Conservation (phyloP, 2,329 filamentous ascomycete species). For the Sporothrix mexicana region DNA sequence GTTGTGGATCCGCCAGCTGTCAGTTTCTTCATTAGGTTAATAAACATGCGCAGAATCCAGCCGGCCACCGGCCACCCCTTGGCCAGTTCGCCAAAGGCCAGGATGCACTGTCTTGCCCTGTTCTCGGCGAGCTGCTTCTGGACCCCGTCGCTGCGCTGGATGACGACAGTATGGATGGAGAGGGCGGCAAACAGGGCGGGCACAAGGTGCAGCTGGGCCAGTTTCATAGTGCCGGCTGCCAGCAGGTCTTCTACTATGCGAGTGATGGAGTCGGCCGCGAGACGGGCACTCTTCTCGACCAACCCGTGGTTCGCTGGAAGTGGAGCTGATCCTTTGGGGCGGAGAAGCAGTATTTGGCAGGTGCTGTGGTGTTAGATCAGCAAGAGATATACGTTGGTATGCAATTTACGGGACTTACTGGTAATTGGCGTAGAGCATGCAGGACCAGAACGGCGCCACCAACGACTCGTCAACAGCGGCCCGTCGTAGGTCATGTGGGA, state of each 20-base stretch:
- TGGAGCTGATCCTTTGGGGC: background rate
- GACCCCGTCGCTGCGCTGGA: conserved; percentile 20
- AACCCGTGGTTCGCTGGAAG: conserved; percentile 1
- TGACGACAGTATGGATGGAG: conserved; percentile 22
- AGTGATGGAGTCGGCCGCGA: conserved; percentile 17
- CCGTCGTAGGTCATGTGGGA: background rate
- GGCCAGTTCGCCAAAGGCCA: conserved; percentile 23
- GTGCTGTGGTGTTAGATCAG: background rate
- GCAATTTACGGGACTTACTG: conserved; percentile 11
- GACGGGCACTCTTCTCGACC: conserved; percentile 6
- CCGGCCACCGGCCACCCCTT: conserved; percentile 22
- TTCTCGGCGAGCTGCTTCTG: conserved; percentile 30
- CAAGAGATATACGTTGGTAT: no score
- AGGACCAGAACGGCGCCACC: conserved; percentile 20
- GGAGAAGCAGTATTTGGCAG: background rate
- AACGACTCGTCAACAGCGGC: conserved; percentile 20
- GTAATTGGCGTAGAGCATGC: conserved; percentile 28
- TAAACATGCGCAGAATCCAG: conserved; percentile 25
- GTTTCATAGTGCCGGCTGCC: conserved; percentile 18
- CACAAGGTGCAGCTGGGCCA: conserved; percentile 21
- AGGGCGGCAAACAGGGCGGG: conserved; percentile 22
- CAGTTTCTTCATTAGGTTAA: conserved; percentile 29
- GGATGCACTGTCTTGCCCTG: conserved; percentile 18
- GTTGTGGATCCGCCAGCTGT: background rate
- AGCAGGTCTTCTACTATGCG: conserved; percentile 10